Percentiles rank a stretch among this genome's conserved stretches.
These are phyloP conservation scores for Colletotrichum noveboracense DNA, from an alignment of 2,329 filamentous ascomycete species.

Conservation along the genomic window DNA sequence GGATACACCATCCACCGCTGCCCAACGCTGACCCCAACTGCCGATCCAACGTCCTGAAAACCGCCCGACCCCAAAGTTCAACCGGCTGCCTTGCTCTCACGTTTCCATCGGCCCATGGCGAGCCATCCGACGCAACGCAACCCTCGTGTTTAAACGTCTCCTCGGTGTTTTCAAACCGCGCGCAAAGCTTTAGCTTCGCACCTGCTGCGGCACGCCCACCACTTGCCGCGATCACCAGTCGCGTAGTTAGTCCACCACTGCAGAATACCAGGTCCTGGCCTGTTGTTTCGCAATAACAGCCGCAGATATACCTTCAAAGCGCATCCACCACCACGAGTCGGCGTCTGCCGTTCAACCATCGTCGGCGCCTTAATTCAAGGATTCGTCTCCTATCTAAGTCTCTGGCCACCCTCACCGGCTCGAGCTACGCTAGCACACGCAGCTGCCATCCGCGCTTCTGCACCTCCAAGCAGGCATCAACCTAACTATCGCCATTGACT, in stretches of 20 bases:
- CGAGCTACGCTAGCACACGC: background rate
- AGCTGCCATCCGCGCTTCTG: background rate
- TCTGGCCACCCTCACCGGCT: background rate
- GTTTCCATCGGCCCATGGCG: background rate
- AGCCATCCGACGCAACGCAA: background rate
- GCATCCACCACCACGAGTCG: background rate
- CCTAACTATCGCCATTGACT: background rate
- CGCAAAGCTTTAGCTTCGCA: background rate
- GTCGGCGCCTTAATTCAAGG: background rate
- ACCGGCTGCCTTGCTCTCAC: background rate
- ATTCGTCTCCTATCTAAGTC: background rate
- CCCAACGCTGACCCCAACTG: background rate
- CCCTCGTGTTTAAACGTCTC: background rate
- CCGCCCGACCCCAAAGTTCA: background rate
- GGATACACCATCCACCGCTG: background rate
- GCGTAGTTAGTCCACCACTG: background rate
- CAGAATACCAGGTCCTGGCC: constrained; percentile 7
- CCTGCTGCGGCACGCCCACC: background rate
- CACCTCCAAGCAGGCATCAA: constrained; percentile 8
- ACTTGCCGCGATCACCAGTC: constrained; percentile 3
- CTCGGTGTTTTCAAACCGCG: background rate
- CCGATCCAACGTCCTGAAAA: background rate
- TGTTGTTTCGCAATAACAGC: constrained; percentile 9
- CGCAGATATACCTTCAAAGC: constrained; percentile 16
- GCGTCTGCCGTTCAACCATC: background rate